Base-by-base conservation (phyloP, 208 protist genomes). In the Acanthamoeba rhysodes region DNA sequence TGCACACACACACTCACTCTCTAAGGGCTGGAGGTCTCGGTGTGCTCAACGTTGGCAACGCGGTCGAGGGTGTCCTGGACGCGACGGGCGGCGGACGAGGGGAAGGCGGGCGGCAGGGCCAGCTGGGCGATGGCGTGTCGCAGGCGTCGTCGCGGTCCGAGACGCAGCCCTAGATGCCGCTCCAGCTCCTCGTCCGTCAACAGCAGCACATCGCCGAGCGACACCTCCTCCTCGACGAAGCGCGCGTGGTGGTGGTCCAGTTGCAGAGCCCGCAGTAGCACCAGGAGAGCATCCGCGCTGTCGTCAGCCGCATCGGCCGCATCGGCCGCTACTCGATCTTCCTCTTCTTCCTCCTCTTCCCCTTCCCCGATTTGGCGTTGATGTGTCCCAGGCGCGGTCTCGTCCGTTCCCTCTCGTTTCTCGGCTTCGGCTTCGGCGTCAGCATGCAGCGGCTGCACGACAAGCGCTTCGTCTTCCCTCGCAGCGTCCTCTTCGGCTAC, bases 141-240 rank as follows among this genome's bases (percentile, higher is more conserved):
- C 5, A 88, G 80, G 4, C 80, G 80, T 37, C 80, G 80, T 5
- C 80, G 80, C 27, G 80, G 80, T 10, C 80, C 80, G 12, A 88
- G 80, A 20, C 50, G 41, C 10, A 88, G 80, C 50, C 80, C 80
- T 24, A 88, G 48, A 29, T 88, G 53, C 6, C 27, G 41, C 32
- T 88, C 80, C 50, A 88, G 53, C 50, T 88, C 80, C n/a, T 88
- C 80, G 34, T 88, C 80, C 41, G 80, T 88, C 50, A 88, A 18
- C 22, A 88, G 80, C 50, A 41, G 6, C n/a, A 88, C 50, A 27
- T 88, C 80, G n/a, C 48, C 22, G 20, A 88, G 80, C n/a, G 80
- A 55, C 53, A 88, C 80, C 80, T 88, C 80, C 50, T 88, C 80
- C 24, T 62, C n/a, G 32, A 88, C 53, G 50, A 88, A 88, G 22